A percentile compares a stretch with the other conserved stretches of the same genome.
These are phyloP conservation scores for Xanthoparmelia taractica DNA, from an alignment of 495 filamentous ascomycete genomes.

Conservation along the genomic window DNA sequence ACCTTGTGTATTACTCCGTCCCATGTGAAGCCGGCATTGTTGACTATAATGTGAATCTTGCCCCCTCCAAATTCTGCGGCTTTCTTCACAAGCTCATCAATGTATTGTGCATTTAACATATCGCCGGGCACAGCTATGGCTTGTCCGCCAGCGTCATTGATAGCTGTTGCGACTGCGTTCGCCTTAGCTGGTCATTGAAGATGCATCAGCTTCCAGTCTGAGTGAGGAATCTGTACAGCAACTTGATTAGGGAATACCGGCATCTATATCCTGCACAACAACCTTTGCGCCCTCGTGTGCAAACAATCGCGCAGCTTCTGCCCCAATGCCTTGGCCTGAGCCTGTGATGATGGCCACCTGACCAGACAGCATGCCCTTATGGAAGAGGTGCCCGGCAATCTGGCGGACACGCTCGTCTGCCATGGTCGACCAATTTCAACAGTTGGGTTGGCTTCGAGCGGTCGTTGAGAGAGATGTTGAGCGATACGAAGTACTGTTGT, in stretches of 20 bases:
- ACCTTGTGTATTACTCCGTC: slow-evolving; percentile 60
- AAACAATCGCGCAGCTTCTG: slow-evolving; percentile 71
- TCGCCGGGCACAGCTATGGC: slow-evolving; percentile 68
- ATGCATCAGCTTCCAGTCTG: slow-evolving; percentile 2
- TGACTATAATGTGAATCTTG: slow-evolving; percentile 83
- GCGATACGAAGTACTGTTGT: too few relatives aligned
- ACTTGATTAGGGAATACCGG: slow-evolving; percentile 37
- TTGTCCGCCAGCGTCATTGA: slow-evolving; percentile 53
- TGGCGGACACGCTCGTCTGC: slow-evolving; percentile 52
- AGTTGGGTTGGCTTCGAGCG: not conserved
- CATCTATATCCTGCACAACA: slow-evolving; percentile 74
- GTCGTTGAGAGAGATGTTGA: not conserved
- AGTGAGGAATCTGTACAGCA: not conserved
- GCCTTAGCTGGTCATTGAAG: slow-evolving; percentile 47
- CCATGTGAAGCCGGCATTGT: slow-evolving; percentile 86
- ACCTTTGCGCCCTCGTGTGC: slow-evolving; percentile 82
- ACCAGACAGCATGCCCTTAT: slow-evolving; percentile 63
- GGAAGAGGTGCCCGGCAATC: slow-evolving; percentile 68
- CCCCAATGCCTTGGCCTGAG: slow-evolving; percentile 81
- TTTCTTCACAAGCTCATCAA: slow-evolving; percentile 60
- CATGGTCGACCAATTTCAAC: slow-evolving; percentile 28
- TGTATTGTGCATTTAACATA: slow-evolving; percentile 57
- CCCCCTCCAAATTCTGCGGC: slow-evolving; percentile 72
- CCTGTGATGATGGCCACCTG: slow-evolving; percentile 84
- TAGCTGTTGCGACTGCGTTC: slow-evolving; percentile 50